These are phyloP conservation scores for Santalum album DNA, from an alignment of 164 flowering plant species.

Conservation along the genomic window DNA sequence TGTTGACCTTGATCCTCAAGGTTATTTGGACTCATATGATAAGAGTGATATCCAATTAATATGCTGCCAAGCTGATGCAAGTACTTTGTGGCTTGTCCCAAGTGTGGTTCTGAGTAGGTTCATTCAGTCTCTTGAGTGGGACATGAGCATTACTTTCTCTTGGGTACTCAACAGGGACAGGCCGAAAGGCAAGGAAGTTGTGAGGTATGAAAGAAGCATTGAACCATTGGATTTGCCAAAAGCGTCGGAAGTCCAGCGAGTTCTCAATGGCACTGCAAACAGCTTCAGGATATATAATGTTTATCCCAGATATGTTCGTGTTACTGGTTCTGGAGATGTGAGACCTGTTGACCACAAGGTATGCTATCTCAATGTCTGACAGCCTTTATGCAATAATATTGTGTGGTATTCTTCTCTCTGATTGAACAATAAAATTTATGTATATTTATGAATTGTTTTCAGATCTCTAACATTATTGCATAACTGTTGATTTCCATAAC, in stretches of 20 bases:
- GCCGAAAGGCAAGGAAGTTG: conserved; percentile 93
- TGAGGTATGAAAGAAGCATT: conserved; percentile 44
- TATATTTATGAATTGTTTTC: no score
- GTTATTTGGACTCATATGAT: conserved; percentile 52
- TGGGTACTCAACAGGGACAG: conserved; percentile 83
- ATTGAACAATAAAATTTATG: no score
- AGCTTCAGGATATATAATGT: conserved; percentile 53
- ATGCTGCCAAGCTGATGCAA: conserved; percentile 95
- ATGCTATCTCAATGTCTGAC: conserved; percentile 2
- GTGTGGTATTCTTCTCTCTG: not conserved
- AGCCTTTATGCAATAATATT: no score
- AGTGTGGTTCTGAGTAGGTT: conserved; percentile 58
- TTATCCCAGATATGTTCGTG: conserved; percentile 75
- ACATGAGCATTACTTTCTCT: conserved; percentile 49
- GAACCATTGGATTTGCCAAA: conserved; percentile 44
- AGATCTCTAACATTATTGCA: not conserved
- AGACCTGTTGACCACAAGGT: conserved; percentile 74
- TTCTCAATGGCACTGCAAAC: conserved; percentile 65
- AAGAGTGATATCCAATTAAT: conserved; percentile 76
- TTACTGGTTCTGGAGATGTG: conserved; percentile 94
- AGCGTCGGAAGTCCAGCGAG: conserved; percentile 47
- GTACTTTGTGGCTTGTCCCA: conserved; percentile 77
- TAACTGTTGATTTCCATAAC: not conserved
- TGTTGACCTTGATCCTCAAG: conserved; percentile 47
- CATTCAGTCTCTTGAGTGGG: conserved; percentile 41